Evolutionary conservation across 1,284 basidiomycete genomes (phyloP).

Genomic region (Ceratobasidium sp.): DNA sequence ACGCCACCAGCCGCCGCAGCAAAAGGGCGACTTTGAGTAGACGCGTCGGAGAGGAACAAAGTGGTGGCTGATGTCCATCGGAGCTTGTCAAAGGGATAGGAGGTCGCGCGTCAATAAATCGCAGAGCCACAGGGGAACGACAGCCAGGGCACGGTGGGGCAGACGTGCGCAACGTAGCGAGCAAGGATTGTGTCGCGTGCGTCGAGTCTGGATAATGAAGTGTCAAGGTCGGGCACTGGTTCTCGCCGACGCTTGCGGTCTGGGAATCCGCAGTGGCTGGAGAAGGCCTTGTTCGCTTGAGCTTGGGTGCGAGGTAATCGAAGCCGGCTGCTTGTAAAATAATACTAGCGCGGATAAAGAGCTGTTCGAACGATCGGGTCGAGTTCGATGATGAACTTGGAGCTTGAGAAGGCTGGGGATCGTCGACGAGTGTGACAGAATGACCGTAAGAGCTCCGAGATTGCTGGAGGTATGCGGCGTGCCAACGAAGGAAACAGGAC

Average conservation of each 20-base stretch:
- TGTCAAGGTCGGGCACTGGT: background rate
- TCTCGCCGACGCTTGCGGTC: constrained; percentile 3
- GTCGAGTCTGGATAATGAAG: constrained; percentile 7
- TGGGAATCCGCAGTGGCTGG: background rate
- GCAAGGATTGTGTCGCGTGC: background rate
- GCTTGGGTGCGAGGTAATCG: constrained; percentile 26
- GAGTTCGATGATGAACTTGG: background rate
- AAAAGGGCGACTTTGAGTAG: background rate
- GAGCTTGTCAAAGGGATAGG: constrained; percentile 7
- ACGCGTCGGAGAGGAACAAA: background rate
- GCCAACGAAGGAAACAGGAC: constrained; percentile 51
- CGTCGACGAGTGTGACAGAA: background rate
- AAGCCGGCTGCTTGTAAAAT: constrained; percentile 32
- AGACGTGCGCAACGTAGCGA: constrained; percentile 38
- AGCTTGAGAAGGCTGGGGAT: background rate
- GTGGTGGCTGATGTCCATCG: constrained; percentile 1
- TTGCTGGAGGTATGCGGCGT: constrained; percentile 49
- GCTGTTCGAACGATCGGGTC: constrained; percentile 10
- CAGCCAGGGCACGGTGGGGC: constrained; percentile 42
- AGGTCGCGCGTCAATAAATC: constrained; percentile 32
- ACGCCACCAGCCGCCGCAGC: constrained; percentile 5
- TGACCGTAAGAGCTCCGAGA: constrained; percentile 21
- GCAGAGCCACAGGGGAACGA: constrained; percentile 36
- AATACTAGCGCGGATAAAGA: constrained; percentile 35
- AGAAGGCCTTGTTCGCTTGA: constrained; percentile 10